A percentile compares a stretch with the other conserved stretches of the same genome.
phyloP scores from a whole-genome alignment of 208 protist species.

The Crithidia brevicula region DNA sequence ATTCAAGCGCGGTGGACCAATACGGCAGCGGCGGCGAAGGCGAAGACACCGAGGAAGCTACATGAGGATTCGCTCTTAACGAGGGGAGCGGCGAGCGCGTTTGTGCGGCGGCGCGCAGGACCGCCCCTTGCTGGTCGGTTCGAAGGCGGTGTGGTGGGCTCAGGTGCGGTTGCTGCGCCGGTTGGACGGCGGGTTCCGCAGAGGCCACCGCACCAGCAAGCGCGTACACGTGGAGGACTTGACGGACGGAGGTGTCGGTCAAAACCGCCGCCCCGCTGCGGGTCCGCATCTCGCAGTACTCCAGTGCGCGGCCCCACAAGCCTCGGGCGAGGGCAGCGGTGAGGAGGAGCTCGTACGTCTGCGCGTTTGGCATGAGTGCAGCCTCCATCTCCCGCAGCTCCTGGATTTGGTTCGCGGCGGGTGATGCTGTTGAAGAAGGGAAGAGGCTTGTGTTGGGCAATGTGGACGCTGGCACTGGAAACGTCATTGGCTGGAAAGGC shows the following conservation, averaged over 20 bases:
- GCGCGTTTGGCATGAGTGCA: constrained; percentile 54
- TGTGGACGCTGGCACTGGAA: background rate
- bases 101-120: constrained; percentile 40
- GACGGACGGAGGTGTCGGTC: constrained; percentile 44
- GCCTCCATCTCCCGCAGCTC: constrained; percentile 40
- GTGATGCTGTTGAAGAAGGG: no score
- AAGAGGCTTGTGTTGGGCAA: no score
- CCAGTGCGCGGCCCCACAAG: constrained; percentile 52
- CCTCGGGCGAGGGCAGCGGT: constrained; percentile 44
- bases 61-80: background rate
- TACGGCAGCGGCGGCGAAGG: background rate
- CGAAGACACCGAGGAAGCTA: background rate
- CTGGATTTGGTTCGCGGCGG: constrained; percentile 26
- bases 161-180: background rate
- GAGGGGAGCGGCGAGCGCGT: constrained; percentile 3
- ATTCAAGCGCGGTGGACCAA: constrained; percentile 26
- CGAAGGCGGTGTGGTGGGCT: constrained; percentile 23
- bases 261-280: constrained; percentile 39
- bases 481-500: background rate
- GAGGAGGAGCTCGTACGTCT: constrained; percentile 78
- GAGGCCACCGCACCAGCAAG: background rate
- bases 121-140: constrained; percentile 47
- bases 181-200: background rate
- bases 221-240: constrained; percentile 48
- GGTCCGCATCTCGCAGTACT: constrained; percentile 48